A percentile compares a stretch with the other conserved stretches of the same genome.
Evolutionary conservation across 169 alveolate genomes (phyloP).

Genomic region (Toxoplasma gondii): DNA sequence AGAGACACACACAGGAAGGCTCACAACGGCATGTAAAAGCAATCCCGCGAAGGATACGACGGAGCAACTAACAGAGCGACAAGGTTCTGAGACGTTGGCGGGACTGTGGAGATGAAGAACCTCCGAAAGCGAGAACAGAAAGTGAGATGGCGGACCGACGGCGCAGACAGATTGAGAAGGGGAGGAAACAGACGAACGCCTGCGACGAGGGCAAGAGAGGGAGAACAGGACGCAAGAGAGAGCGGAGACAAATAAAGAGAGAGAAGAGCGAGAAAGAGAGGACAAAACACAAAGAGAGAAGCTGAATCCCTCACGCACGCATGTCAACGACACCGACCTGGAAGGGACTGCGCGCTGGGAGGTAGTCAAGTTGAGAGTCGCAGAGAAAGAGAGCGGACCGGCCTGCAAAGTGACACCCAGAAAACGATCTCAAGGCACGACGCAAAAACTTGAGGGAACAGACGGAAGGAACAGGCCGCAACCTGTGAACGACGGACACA

Average conservation of each 20-base stretch:
- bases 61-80: too few species aligned
- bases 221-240: too few species aligned
- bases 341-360: conserved; percentile 18
- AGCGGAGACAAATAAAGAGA: background rate
- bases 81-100: too few species aligned
- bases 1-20: too few species aligned
- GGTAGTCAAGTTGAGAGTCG: conserved; percentile 23
- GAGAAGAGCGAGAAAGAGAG: background rate
- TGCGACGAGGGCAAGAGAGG: too few species aligned
- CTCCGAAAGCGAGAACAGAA: too few species aligned
- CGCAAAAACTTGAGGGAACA: background rate
- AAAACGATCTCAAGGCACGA: background rate
- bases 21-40: too few species aligned
- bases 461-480: background rate
- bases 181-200: too few species aligned
- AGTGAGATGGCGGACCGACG: too few species aligned
- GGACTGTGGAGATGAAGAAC: too few species aligned
- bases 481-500: background rate
- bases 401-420: background rate
- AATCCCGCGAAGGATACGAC: too few species aligned
- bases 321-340: background rate
- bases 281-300: background rate
- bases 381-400: conserved; percentile 23
- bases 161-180: too few species aligned
- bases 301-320: background rate